Evolutionary conservation across 768 basidiomycete genomes (phyloP), one percentile per base, ranked within the genome.

Genomic region (Leccinellum rugosiceps): DNA sequence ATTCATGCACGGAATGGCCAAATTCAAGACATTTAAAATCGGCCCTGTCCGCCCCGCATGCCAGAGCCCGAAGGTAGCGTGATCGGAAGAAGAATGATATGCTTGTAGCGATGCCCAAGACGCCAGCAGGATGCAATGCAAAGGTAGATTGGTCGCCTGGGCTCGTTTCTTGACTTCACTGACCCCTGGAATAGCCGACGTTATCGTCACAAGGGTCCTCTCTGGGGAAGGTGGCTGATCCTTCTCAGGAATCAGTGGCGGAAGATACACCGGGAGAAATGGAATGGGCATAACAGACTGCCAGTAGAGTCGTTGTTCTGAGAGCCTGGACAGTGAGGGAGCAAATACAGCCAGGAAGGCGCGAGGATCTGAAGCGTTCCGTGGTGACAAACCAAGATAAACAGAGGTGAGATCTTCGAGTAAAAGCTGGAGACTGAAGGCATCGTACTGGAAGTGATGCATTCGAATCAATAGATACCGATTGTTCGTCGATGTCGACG

Each of bases 401-500:
- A 78, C 32, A 6, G 63, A 60, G 13, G 67, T 60, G n/a, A 81
- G 69, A 55, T 80, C 77, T 51, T 76, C 66, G 2, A 77, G 50
- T 13, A 81, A 60, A 23, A 80, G 67, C 26, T 63, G 69, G 30
- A 80, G 65, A 62, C 77, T 78, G 76, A 77, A 76, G 7, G 78
- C 80, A 50, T 80, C 80, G 60, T 80, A 81, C 65, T 80, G 80
- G 66, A 79, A 78, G 63, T 80, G 80, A 55, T 80, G 78, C 31
- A 80, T 66, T n/a, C 67, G 65, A n/a, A 74, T 51, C 9, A 74
- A 49, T 5, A 74, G 55, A 46, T 67, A 72, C n/a, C 50, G 56
- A 9, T 43, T 46, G 26, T 44, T 47, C 0, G 51, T 48, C 9
- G 55, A 61, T 26, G 48, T 56, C 25, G 34, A 60, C 26, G 31